Evolutionary conservation across 2,329 filamentous ascomycete species (phyloP), one percentile per base, ranked within the genome.

Genomic region (Ambrosiella xylebori): DNA sequence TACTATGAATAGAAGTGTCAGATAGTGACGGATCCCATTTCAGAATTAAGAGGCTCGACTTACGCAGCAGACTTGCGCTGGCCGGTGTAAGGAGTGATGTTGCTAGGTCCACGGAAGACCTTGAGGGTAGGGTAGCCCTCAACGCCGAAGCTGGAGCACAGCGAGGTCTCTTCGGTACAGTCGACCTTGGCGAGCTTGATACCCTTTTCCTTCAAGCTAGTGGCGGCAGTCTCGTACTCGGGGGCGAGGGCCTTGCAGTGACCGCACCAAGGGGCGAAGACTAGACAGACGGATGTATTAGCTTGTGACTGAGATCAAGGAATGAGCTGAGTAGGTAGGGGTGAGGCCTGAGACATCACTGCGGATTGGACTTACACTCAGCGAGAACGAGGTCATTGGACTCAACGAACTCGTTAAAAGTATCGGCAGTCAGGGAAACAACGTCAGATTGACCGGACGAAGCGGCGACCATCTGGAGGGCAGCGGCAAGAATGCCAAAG

Each of bases 101-200:
- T 88, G 9, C 96, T 88, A 49, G 75, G 73, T 65, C 93, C 91
- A 67, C 91, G 88, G 89, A 98, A 98, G 74, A 98, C 82, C 84
- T 97, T 98, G 69, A 98, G 82, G 64, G 93, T 98, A 62, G 93
- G 93, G 79, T 98, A 98, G 64, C 93, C 93, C 78, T 97, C 89
- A 49, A 98, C 90, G 62, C 88, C 90, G 67, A 86, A 87, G 65
- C 81, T 76, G 72, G 89, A 81, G 82, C 93, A 98, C 64, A 98
- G 85, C 39, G 95, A 88, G 63, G 83, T 76, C 78, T 98, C 88
- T 71, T 86, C 89, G 68, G 91, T 97, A 80, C 93, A 97, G 77
- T 96, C 91, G 65, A 94, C 74, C 82, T 94, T 93, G 72, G 79
- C 85, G 59, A 94, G 78, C 68, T 79, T 80, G 73, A 93, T 91